Evolutionary conservation across 1,284 basidiomycete genomes (phyloP).

Genomic region (Kwoniella shivajii): DNA sequence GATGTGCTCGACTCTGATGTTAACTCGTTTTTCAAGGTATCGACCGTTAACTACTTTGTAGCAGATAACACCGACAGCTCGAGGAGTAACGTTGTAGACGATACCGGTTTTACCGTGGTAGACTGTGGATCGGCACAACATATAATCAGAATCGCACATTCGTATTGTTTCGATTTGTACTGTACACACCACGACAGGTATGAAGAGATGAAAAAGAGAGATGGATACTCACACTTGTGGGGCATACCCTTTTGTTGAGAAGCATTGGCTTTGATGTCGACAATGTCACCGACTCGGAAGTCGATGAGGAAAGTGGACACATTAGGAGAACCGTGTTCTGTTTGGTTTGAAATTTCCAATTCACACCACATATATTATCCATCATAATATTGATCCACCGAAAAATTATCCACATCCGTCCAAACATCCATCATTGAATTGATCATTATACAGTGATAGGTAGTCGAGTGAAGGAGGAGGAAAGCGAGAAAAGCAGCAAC

Average conservation of each 20-base stretch:
- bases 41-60: conserved; percentile 99
- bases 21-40: conserved; percentile 99
- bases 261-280: conserved; percentile 99
- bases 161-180: no score
- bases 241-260: conserved; percentile 99
- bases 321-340: conserved; percentile 89
- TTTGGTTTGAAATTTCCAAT: conserved; percentile 13
- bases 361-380: conserved; percentile 6
- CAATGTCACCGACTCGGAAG: conserved; percentile 96
- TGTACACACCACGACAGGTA: no score
- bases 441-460: neutral
- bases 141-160: no score
- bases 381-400: no score
- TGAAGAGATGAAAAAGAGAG: conserved; percentile 3
- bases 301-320: conserved; percentile 90
- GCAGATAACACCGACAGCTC: conserved; percentile 93
- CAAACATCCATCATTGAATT: neutral
- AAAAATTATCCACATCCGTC: conserved; percentile 1
- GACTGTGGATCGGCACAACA: no score
- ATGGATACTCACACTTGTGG: conserved; percentile 70
- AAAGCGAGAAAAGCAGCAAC: neutral
- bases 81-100: conserved; percentile 95
- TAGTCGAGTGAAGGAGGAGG: neutral
- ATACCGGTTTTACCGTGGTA: conserved; percentile 77
- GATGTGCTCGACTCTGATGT: conserved; percentile 98